Base-by-base conservation (phyloP, 768 basidiomycete species). In the Podaxis sp. region DNA sequence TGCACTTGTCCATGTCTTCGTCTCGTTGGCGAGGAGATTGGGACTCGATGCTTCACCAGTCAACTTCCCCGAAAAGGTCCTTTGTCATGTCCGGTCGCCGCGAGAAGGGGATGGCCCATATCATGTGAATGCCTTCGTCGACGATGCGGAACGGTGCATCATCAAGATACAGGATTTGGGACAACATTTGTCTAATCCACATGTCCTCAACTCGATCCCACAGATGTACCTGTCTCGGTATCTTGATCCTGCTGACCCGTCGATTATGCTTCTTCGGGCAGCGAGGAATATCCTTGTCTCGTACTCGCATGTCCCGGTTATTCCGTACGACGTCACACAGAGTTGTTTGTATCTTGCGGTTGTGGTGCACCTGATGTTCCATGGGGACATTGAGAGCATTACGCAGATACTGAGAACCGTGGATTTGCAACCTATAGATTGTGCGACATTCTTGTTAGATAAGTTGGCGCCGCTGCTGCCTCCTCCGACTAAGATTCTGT, bases 1-100 rank as follows among this genome's bases (percentile, higher is more conserved):
- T 53, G 85, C 85, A 11, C 74, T 89, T 47, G 81, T 82, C 41
- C 85, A 83, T 71, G 68, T 86, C 24, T 89, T 87, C 63, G 78
- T 83, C 12, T 78, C 80, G 17, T 72, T 89, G 49, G 79, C 80
- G 17, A 76, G 79, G 15, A 78, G 83, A 37, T 69, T 88, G 0
- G 83, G 80, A 25, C 74, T 89, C 17, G 64, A 69, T 7, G 85
- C 85, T 0, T 76, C 75, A 3, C 86, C 87, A 0, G 70, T 85
- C 17, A 79, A 84, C 66, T 85, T 86, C 59, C 88, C 87, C 4
- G 71, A 73, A 8, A 78, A 77, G 55, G 87, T 89, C 13, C 68
- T 88, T 37, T 84, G 77, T 12, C 75, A 84, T 58, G 78, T 89
- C 49, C 68, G 29, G 53, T 61, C 74, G 11, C 71, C 78, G 46